Base-by-base conservation (phyloP, 2,329 filamentous ascomycete genomes). In the Pezicula rhizophila region DNA sequence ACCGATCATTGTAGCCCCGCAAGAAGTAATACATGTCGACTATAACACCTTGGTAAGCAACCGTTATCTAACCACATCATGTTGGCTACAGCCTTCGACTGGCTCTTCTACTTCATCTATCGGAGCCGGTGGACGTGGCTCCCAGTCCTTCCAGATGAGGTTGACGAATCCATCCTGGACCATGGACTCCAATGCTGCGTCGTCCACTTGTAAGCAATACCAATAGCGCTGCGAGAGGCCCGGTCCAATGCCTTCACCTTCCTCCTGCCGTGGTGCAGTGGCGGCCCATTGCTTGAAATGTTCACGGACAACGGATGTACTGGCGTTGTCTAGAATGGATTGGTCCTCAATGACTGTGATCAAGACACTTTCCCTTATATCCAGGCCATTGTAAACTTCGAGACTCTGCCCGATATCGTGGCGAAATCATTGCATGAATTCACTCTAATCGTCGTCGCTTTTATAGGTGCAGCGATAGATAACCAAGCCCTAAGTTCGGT, bases 381-480 rank as follows among this genome's bases (percentile, higher is more conserved):
- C 47, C 12, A 33, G 26, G 18, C 46, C 42, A 23, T 52, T 45
- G 17, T 47, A 42, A 28, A 42, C 11, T 18, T 47, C 51, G 10
- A 53, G 38, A 14, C 31, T 18, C 35, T 44, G 18, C 17, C 25
- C 23, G 38, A 43, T 42, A 20, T 26, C 17, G 1, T 37, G 38
- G 23, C 46, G 40, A 12, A 41, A 40, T 25, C 23, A 28, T n/a
- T 47, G 18, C 39, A 47, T 47, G 37, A 52, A 54, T 35, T 42
- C 23, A 14, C 25, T 23, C 52, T 42, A 54, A 28, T 40, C 47
- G 28, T 35, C 37, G 42, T 53, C 50, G 42, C 43, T 42, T 10
- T 46, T 26, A 40, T 54, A 54, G 18, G 46, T 54, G 50, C 50
- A 52, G 42, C 50, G 52, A 37, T 52, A 52, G 33, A 54, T 45